These are phyloP conservation scores for Penstemon davidsonii DNA, from an alignment of 257 asterid genomes.

Conservation along the genomic window DNA sequence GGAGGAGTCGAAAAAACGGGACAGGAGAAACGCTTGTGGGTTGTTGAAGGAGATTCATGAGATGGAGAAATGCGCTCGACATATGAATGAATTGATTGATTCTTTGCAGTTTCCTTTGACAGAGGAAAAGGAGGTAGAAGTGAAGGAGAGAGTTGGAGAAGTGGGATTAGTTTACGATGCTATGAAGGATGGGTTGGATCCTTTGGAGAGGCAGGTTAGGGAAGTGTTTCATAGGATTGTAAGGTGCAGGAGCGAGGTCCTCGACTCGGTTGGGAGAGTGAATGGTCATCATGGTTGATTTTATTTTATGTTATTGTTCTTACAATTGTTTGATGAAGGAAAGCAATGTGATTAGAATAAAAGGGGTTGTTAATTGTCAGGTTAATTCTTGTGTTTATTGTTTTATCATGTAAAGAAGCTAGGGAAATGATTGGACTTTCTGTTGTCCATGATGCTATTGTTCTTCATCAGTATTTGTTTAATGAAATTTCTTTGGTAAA, in stretches of 20 bases:
- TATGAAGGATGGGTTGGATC: constrained; percentile 70
- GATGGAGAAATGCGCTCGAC: constrained; percentile 59
- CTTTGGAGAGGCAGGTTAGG: constrained; percentile 71
- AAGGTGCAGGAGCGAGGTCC: constrained; percentile 72
- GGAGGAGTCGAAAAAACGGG: constrained; percentile 80
- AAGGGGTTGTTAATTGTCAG: no score
- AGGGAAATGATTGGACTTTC: constrained; percentile 30
- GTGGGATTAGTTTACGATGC: constrained; percentile 48
- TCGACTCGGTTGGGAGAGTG: constrained; percentile 51
- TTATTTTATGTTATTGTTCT: constrained; percentile 24
- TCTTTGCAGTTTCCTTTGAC: constrained; percentile 57
- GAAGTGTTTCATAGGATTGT: constrained; percentile 85
- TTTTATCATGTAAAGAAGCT: constrained; percentile 29
- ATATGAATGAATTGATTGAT: constrained; percentile 63
- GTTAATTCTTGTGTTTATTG: constrained; percentile 16
- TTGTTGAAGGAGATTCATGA: constrained; percentile 81
- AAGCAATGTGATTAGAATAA: constrained; percentile 33
- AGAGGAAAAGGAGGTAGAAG: constrained; percentile 67
- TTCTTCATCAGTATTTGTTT: constrained; percentile 15
- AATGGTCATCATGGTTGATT: constrained; percentile 38
- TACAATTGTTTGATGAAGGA: constrained; percentile 25
- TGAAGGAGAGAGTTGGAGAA: constrained; percentile 61
- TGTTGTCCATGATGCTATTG: constrained; percentile 26
- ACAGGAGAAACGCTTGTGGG: constrained; percentile 65
- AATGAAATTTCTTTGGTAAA: constrained; percentile 25